phyloP scores from a whole-genome alignment of 2,329 filamentous ascomycete genomes.

The Penicillium griseofulvum region DNA sequence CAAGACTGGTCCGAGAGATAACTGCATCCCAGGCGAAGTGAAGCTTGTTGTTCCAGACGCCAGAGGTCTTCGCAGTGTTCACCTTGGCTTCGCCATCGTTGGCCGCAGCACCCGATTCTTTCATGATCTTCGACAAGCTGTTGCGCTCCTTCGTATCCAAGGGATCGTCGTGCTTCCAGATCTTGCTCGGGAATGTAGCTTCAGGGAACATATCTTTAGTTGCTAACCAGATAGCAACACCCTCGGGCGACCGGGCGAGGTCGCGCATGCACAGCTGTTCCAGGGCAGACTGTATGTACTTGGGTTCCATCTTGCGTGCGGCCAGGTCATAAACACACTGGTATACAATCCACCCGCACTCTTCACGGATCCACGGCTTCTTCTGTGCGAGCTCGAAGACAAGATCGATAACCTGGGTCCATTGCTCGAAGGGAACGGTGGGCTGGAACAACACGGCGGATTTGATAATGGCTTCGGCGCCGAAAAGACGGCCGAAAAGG shows the following conservation, averaged over 20 bases:
- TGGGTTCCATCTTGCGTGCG: constrained; percentile 36
- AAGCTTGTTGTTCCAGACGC: constrained; percentile 74
- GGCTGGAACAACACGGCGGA: constrained; percentile 67
- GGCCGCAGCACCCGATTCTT: constrained; percentile 54
- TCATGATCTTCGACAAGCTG: constrained; percentile 72
- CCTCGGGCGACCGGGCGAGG: constrained; percentile 78
- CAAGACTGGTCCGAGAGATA: constrained; percentile 48
- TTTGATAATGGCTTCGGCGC: constrained; percentile 79
- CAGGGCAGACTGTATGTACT: constrained; percentile 62
- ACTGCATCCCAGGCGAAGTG: constrained; percentile 88
- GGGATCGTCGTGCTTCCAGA: constrained; percentile 73
- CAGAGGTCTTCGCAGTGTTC: constrained; percentile 49
- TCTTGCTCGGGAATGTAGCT: constrained; percentile 63
- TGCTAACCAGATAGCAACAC: constrained; percentile 82
- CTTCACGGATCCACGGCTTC: constrained; percentile 85
- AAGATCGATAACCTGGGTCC: constrained; percentile 64
- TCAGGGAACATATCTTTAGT: constrained; percentile 63
- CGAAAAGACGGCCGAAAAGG: constrained; percentile 81
- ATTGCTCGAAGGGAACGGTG: constrained; percentile 51
- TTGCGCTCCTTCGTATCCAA: constrained; percentile 66
- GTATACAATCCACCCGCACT: constrained; percentile 80
- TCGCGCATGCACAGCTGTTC: constrained; percentile 62
- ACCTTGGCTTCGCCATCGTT: constrained; percentile 30
- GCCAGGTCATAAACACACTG: constrained; percentile 63
- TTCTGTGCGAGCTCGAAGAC: constrained; percentile 72